A percentile compares a stretch with the other conserved stretches of the same genome.
Evolutionary conservation across 179 eudicot genomes (phyloP).

Genomic region (Corrigiola litoralis): DNA sequence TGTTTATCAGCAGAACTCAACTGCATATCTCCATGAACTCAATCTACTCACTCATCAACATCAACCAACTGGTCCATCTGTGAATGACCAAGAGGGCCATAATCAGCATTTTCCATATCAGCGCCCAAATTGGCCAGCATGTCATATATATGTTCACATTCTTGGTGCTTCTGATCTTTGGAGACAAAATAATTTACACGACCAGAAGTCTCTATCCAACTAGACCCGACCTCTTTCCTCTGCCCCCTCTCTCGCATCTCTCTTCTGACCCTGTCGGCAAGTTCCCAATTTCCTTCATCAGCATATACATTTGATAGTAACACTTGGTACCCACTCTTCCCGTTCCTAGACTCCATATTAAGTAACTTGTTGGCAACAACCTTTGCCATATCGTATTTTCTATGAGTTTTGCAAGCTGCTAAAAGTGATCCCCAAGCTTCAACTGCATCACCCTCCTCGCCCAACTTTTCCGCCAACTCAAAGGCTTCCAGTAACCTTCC

Average conservation of each 20-base stretch:
- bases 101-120: conserved; percentile 40
- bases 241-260: conserved; percentile 46
- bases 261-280: conserved; percentile 44
- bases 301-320: conserved; percentile 57
- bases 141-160: conserved; percentile 31
- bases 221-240: conserved; percentile 55
- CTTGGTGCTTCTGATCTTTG: conserved; percentile 44
- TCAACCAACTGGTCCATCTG: conserved; percentile 14
- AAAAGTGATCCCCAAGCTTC: conserved; percentile 75
- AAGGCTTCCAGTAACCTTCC: conserved; percentile 60
- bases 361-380: conserved; percentile 47
- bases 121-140: conserved; percentile 34
- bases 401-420: conserved; percentile 52
- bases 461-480: conserved; percentile 44
- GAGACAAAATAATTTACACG: conserved; percentile 38
- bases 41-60: conserved; percentile 6
- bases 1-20: not conserved
- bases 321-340: conserved; percentile 48
- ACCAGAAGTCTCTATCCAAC: conserved; percentile 64
- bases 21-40: not conserved
- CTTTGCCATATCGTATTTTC: conserved; percentile 52
- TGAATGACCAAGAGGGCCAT: conserved; percentile 14
- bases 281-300: conserved; percentile 65
- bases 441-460: conserved; percentile 36
- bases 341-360: conserved; percentile 32